Base-by-base conservation (phyloP, 2,329 filamentous ascomycete genomes). In the Aspergillus pseudoglaucus region DNA sequence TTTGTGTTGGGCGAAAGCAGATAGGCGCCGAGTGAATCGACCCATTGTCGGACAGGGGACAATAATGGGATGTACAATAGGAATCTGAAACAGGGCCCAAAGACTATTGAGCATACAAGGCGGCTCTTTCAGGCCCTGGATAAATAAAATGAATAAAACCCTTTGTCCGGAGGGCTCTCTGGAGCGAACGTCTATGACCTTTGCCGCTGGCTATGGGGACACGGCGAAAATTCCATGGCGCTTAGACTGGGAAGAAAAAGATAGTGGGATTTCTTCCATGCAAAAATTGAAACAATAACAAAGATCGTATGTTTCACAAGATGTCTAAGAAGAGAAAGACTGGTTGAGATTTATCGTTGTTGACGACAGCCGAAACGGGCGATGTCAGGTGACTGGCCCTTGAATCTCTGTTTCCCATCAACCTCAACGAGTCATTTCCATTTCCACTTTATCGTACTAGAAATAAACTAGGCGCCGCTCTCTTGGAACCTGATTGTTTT, bases 61-160 rank as follows among this genome's bases (percentile, higher is more conserved):
- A 47, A 55, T 48, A 57, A 56, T 56, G 44, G 10, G 45, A 44
- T 41, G 48, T 45, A 53, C 51, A 54, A 47, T 49, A 47, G 37
- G 18, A 17, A 44, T 30, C 45, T 59, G 57, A 60, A 60, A 62
- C 56, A 47, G 17, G 42, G 23, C 47, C 43, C 51, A 49, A 35
- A 45, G 22, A 35, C 44, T 38, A 47, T 54, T 49, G 48, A 49
- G 46, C 42, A 12, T 30, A 30, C 4, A 30, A 30, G 25, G 25
- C 4, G 25, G 25, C 25, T 30, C 25, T 30, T 30, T 4, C 25
- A 30, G 25, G 25, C 9, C 25, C 9, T 30, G 25, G 4, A 30
- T 30, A 12, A 12, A 30, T 12, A 30, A 10, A 30, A 4, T 30
- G 10, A 30, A 30, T 12, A 2, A 5, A 30, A 30, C 25, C 9